phyloP scores from a whole-genome alignment of 2,329 filamentous ascomycete genomes.

The Arachnomyces sp. region DNA sequence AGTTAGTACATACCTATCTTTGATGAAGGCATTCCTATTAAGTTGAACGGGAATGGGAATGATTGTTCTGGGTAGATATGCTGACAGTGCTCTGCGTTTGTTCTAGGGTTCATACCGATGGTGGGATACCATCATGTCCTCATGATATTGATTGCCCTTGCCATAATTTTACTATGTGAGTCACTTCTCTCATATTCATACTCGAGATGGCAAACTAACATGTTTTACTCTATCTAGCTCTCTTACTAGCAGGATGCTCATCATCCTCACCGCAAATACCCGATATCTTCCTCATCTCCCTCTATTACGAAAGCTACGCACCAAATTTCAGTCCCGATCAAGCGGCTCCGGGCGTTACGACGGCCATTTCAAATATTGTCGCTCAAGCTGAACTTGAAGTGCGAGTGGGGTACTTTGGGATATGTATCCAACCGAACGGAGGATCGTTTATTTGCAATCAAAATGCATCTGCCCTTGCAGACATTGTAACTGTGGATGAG shows the following conservation, averaged over 20 bases:
- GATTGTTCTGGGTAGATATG: not conserved
- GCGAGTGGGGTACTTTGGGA: slow-evolving; percentile 94
- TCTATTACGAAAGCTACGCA: slow-evolving; percentile 86
- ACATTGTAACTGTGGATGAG: slow-evolving; percentile 80
- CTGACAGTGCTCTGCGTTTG: slow-evolving; percentile 1
- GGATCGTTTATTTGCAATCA: slow-evolving; percentile 92
- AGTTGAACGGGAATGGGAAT: too few species aligned
- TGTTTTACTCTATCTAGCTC: slow-evolving; percentile 47
- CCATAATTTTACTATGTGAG: slow-evolving; percentile 92
- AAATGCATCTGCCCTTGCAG: slow-evolving; percentile 87
- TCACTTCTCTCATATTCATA: slow-evolving; percentile 17
- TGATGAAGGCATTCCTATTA: not conserved
- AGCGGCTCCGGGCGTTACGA: slow-evolving; percentile 79
- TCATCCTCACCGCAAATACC: slow-evolving; percentile 93
- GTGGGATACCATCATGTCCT: slow-evolving; percentile 74
- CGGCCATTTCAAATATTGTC: slow-evolving; percentile 83
- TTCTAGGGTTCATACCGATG: slow-evolving; percentile 49
- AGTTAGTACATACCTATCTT: slow-evolving; percentile 18
- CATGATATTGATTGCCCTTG: slow-evolving; percentile 91
- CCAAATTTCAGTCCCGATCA: slow-evolving; percentile 76
- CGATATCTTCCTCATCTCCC: slow-evolving; percentile 92
- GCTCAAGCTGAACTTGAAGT: slow-evolving; percentile 76
- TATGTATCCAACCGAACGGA: slow-evolving; percentile 86
- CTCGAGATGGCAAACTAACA: slow-evolving; percentile 18
- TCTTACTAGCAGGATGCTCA: slow-evolving; percentile 89